Evolutionary conservation across 169 alveolate genomes (phyloP), one percentile per base, ranked within the genome.

Genomic region (Eimeria zaria): DNA sequence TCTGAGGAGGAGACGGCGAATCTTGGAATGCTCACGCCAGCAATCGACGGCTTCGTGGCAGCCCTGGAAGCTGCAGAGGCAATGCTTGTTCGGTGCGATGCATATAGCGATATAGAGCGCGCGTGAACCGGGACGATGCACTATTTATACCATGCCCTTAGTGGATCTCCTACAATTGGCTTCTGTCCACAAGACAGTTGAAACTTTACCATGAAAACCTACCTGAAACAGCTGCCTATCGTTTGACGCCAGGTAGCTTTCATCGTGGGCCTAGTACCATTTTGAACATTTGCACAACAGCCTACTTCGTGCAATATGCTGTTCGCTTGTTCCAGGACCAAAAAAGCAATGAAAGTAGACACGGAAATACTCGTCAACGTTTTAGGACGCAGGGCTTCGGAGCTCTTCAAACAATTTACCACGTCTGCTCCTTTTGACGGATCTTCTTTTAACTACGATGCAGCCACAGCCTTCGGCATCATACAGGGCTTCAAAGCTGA

Each of bases 381-480:
- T 22, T 33, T 91, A 44, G 88, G 89, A n/a, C 55, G 84, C n/a
- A 85, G 91, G 80, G 95, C 91, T 4, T 90, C 95, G 27, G 97
- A 92, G n/a, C 80, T 91, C 55, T 83, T 53, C 67, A 88, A 96
- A 64, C 71, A 91, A 48, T 96, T 90, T 89, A 39, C 20, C 55
- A 22, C 90, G 4, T 64, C 97, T 22, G 97, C 97, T 36, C 97
- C 97, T 0, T 95, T 95, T 69, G 97, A 95, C 81, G 97, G 95
- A 27, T 48, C 81, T 2, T 64, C 95, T 16, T 89, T 89, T 78
- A 64, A 71, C 90, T 78, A 67, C 84, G 97, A 89, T 76, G 44
- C 96, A 9, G 74, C 89, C 30, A 76, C 80, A 39, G 97, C 97
- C 11, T 92, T 91, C 96, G 85, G 71, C 46, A 67, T 94, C 27